phyloP scores from a whole-genome alignment of 768 basidiomycete species.

The Tylopilus rubrobrunneus region DNA sequence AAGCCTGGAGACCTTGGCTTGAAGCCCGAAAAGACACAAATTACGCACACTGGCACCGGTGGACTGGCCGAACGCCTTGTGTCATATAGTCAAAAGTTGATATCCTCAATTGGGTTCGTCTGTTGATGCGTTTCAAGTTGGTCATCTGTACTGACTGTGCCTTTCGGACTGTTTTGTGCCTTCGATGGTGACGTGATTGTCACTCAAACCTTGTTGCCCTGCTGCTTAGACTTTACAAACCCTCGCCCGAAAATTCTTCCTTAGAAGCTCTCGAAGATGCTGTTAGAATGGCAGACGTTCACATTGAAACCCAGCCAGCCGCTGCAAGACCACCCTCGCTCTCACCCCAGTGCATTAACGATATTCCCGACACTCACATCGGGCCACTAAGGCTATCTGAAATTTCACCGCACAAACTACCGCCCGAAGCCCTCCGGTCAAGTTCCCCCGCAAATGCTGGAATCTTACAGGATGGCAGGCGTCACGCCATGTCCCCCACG shows the following conservation, averaged over 20 bases:
- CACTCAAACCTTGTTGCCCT: constrained; percentile 20
- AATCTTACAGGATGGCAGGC: constrained; percentile 17
- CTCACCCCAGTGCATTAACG: background rate
- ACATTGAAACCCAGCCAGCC: constrained; percentile 4
- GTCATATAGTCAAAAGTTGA: constrained; percentile 45
- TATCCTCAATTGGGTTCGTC: constrained; percentile 44
- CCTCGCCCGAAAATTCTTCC: constrained; percentile 13
- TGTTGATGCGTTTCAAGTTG: constrained; percentile 19
- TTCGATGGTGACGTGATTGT: constrained; percentile 26
- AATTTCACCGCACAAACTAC: constrained; percentile 42
- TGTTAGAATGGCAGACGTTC: constrained; percentile 8
- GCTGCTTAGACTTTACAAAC: constrained; percentile 29
- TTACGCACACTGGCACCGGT: constrained; percentile 18
- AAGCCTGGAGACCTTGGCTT: constrained; percentile 29
- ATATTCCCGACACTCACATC: background rate
- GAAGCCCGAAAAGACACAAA: constrained; percentile 17
- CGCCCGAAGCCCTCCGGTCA: constrained; percentile 1
- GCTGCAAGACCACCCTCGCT: background rate
- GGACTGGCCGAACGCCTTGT: constrained; percentile 48
- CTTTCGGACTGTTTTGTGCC: constrained; percentile 19
- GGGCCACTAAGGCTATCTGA: constrained; percentile 45
- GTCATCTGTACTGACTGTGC: constrained; percentile 26
- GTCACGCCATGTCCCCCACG: constrained; percentile 36
- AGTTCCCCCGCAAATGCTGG: constrained; percentile 8
- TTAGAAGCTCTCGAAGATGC: constrained; percentile 8